These are phyloP conservation scores for Aspergillus costaricaensis DNA, from an alignment of 2,329 filamentous ascomycete species.

Conservation along the genomic window DNA sequence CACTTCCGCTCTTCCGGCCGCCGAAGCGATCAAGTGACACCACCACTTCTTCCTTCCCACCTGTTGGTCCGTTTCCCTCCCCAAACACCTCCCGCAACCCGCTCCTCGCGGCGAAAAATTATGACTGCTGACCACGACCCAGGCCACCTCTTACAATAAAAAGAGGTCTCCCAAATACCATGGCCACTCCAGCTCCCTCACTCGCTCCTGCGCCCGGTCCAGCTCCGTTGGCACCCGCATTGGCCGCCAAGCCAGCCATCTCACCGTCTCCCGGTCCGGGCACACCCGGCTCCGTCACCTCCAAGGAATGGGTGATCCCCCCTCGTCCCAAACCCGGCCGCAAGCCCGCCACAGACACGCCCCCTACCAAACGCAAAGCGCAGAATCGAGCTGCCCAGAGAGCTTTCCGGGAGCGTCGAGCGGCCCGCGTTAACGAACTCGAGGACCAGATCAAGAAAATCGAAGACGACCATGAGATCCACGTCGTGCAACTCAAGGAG, in stretches of 20 bases:
- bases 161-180: slow-evolving; percentile 17
- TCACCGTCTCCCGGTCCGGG: slow-evolving; percentile 43
- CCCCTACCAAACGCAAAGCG: slow-evolving; percentile 87
- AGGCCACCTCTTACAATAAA: slow-evolving; percentile 22
- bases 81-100: slow-evolving; percentile 10
- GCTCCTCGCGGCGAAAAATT: background rate
- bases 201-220: slow-evolving; percentile 43
- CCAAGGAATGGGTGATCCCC: slow-evolving; percentile 82
- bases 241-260: slow-evolving; percentile 43
- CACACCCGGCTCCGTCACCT: slow-evolving; percentile 62
- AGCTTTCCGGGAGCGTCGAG: slow-evolving; percentile 83
- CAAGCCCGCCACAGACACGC: slow-evolving; percentile 91
- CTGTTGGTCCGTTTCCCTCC: slow-evolving; percentile 22
- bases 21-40: slow-evolving; percentile 30
- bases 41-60: slow-evolving; percentile 22
- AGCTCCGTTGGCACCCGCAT: slow-evolving; percentile 38
- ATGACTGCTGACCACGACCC: slow-evolving; percentile 25
- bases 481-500: slow-evolving; percentile 56
- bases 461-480: slow-evolving; percentile 49
- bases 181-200: slow-evolving; percentile 39
- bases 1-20: slow-evolving; percentile 41
- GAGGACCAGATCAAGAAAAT: slow-evolving; percentile 54
- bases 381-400: slow-evolving; percentile 92
- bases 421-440: slow-evolving; percentile 75
- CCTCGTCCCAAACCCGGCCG: slow-evolving; percentile 85